phyloP scores from a whole-genome alignment of 257 asterid species.

The Solanum tarapatanum region DNA sequence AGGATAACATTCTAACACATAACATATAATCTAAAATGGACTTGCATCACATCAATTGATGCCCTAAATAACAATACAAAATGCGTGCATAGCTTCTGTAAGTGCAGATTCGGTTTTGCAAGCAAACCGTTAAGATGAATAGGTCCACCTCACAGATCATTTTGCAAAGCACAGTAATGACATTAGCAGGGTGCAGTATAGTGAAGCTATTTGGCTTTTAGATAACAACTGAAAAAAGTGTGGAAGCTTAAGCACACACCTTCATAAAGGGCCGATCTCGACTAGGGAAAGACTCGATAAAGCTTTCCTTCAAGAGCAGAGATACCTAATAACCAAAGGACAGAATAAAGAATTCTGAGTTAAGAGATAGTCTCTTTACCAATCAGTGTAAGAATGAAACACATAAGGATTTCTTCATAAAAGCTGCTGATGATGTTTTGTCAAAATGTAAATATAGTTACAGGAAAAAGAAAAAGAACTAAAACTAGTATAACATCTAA shows the following conservation, averaged over 20 bases:
- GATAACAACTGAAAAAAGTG: neutral
- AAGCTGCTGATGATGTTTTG: neutral
- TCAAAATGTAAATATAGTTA: neutral
- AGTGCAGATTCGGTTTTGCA: neutral
- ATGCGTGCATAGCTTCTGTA: neutral
- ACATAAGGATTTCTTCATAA: neutral
- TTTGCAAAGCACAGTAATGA: neutral
- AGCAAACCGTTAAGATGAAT: neutral
- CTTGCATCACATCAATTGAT: neutral
- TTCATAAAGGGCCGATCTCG: slow-evolving; percentile 94
- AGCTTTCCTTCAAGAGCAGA: slow-evolving; percentile 87
- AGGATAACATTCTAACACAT: neutral
- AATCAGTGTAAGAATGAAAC: neutral
- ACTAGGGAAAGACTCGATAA: slow-evolving; percentile 82
- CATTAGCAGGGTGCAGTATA: neutral
- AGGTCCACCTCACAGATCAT: neutral
- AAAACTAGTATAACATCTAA: neutral
- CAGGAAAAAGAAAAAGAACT: neutral
- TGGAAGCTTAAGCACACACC: slow-evolving; percentile 24
- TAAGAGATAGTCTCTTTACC: neutral
- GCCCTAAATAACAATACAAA: neutral
- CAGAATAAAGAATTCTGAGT: neutral
- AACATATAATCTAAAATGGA: neutral
- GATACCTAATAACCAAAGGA: slow-evolving; percentile 49
- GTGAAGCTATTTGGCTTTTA: neutral